phyloP scores from a whole-genome alignment of 2,329 filamentous ascomycete species.

The Dothideomycetes sp. region DNA sequence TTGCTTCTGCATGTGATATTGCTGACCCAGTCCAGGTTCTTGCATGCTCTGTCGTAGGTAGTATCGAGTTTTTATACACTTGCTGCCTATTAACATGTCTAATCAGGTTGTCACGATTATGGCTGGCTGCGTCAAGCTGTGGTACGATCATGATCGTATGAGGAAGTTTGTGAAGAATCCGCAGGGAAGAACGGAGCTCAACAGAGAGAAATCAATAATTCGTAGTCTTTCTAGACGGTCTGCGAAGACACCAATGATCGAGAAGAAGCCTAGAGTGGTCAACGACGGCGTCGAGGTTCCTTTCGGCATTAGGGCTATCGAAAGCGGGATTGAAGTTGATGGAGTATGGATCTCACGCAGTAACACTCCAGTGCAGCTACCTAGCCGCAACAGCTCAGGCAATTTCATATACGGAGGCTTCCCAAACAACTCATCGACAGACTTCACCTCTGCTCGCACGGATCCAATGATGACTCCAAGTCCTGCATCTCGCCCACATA shows the following conservation, averaged over 20 bases:
- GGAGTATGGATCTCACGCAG: slow-evolving; percentile 52
- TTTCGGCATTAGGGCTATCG: slow-evolving; percentile 76
- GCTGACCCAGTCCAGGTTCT: slow-evolving; percentile 47
- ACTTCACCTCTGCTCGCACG: too few species aligned
- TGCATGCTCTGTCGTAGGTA: slow-evolving; percentile 53
- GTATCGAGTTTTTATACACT: too few species aligned
- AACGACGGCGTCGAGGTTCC: slow-evolving; percentile 57
- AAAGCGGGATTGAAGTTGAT: slow-evolving; percentile 72
- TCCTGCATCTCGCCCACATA: not conserved
- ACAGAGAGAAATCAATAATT: slow-evolving; percentile 11
- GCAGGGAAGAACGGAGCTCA: slow-evolving; percentile 1
- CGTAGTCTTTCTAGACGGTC: slow-evolving; percentile 12
- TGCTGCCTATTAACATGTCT: too few species aligned
- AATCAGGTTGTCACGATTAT: slow-evolving; percentile 51
- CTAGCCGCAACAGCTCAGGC: slow-evolving; percentile 15
- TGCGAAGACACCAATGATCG: slow-evolving; percentile 20
- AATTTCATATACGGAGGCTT: slow-evolving; percentile 8
- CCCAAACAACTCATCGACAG: too few species aligned
- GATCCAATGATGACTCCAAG: too few species aligned
- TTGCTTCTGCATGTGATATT: not conserved
- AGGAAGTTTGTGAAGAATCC: slow-evolving; percentile 12
- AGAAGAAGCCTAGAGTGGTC: slow-evolving; percentile 15
- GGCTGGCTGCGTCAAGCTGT: slow-evolving; percentile 56
- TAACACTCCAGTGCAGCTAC: slow-evolving; percentile 25
- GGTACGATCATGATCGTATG: slow-evolving; percentile 28